Evolutionary conservation across 176 grass and related monocot genomes (phyloP), one percentile per base, ranked within the genome.

Genomic region (Carex myosuroides): DNA sequence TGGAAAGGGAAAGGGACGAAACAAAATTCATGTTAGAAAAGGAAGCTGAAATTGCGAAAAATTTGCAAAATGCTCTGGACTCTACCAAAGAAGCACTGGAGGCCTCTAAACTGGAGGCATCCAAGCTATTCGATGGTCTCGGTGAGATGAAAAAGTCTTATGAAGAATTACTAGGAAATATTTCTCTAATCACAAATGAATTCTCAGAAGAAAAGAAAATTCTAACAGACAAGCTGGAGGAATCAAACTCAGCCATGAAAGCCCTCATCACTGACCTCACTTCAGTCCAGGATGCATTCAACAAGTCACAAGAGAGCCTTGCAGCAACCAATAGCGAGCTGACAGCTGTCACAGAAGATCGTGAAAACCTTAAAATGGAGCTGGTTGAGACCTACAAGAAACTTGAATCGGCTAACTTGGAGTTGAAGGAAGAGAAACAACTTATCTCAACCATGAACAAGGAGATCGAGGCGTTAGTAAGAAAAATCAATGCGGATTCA

Each of bases 341-440:
- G 81, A 83, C 48, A 82, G 85, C 87, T 85, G 79, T 87, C 52
- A 88, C 61, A 13, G 88, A 85, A 64, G 91, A 94, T 66, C 88
- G 82, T 81, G 91, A 95, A 4, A 88, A 91, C 70, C 82, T 99
- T 33, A 99, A 99, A 86, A 87, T 89, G 79, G 93, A 99, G 85
- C 79, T 99, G 76, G 79, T 99, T 54, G 88, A 87, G 65, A 88
- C 87, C 62, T 99, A 94, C 70, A 96, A 96, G 91, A 99, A 91
- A 81, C 84, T 96, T 29, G 93, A 99, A 81, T 89, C 87, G 39
- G 91, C 88, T 32, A 89, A 88, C n/a, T 80, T 89, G n/a, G 90
- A 99, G 57, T 85, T 96, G 83, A 91, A 91, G 44, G 93, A 89
- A 80, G 97, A 99, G 85, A 89, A 89, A 30, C 96, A 90, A 71